Evolutionary conservation across 257 asterid genomes (phyloP), one percentile per base, ranked within the genome.

Genomic region (Ajuga chamaepitys): DNA sequence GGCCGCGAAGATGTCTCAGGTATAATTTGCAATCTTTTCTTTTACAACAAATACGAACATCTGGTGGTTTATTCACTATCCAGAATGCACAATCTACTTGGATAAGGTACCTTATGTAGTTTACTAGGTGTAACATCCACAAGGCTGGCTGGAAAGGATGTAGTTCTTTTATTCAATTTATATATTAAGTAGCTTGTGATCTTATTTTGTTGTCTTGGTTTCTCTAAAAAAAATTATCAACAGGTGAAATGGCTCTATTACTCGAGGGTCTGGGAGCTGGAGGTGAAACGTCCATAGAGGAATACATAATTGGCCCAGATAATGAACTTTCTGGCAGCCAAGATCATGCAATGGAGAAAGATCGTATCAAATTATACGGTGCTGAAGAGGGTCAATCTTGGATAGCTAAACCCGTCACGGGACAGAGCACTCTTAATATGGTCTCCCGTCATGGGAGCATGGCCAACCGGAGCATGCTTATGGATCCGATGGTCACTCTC

Each of bases 201-300:
- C 9, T 44, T 26, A 20, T 51, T 62, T 53, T 24, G 51, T 47
- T n/a, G 14, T 20, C 9, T 45, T 57, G 58, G 37, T n/a, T n/a
- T 73, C 14, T 24, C 34, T 76, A 24, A 45, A n/a, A n/a, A n/a
- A n/a, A n/a, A n/a, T n/a, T n/a, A 53, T 64, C 55, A 32, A 55
- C 83, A 94, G 98, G 95, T 70, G 99, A 94, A 77, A 88, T 94
- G 99, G 96, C 99, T 67, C 72, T 94, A 69, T 74, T 94, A 68
- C 71, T 86, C 11, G 99, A 94, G 76, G 99, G 99, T 48, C 50
- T 88, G 30, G 89, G 76, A 9, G 77, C 70, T 21, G 99, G 99
- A 70, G 95, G 92, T 4, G 96, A 90, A 1, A 83, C 94, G n/a
- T 76, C 96, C 28, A 81, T 94, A 1, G 98, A 94, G 72, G 96